Evolutionary conservation across 306 rosid species (phyloP).

Genomic region (Mucuna pruriens): DNA sequence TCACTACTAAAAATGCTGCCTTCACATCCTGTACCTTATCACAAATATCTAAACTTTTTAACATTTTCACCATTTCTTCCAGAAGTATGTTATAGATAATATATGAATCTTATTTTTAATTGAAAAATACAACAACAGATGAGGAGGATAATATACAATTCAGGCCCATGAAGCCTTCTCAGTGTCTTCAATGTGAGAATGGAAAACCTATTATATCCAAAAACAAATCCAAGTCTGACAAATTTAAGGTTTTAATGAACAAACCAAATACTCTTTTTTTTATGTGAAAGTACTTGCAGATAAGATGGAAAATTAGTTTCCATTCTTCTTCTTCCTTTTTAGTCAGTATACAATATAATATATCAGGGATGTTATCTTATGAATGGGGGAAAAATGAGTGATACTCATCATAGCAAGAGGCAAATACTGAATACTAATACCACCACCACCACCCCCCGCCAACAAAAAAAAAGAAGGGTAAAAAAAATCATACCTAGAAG

Average conservation of each 20-base stretch:
- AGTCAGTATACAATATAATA: not conserved
- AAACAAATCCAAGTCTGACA: not conserved
- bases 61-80: not conserved
- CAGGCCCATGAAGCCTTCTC: not conserved
- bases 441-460: not conserved
- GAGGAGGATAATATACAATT: not conserved
- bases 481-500: conserved; percentile 58
- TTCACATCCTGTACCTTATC: not conserved
- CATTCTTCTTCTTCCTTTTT: not conserved
- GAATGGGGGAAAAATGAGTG: not conserved
- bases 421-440: not conserved
- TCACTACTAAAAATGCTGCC: not conserved
- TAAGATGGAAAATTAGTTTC: not conserved
- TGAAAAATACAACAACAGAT: not conserved
- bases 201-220: not conserved
- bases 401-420: not conserved
- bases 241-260: not conserved
- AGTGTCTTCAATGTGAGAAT: not conserved
- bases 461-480: conserved; percentile 10
- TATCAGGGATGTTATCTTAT: not conserved
- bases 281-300: not conserved
- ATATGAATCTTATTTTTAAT: not conserved
- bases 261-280: not conserved
- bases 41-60: not conserved
- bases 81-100: not conserved